These are phyloP conservation scores for Zasmidium citrigriseum DNA, from an alignment of 2,329 filamentous ascomycete genomes.

Conservation along the genomic window DNA sequence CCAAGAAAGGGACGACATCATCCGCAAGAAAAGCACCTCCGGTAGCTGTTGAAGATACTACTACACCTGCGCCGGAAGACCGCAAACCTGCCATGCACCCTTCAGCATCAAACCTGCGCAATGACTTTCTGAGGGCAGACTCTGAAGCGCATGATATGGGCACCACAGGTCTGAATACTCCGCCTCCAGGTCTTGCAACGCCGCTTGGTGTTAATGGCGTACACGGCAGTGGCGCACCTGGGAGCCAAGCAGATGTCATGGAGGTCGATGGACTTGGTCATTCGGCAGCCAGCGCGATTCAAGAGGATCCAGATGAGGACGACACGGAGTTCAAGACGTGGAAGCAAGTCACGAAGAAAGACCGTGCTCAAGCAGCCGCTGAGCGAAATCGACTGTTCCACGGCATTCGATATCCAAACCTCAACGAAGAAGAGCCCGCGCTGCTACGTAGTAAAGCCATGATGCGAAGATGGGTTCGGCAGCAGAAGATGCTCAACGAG, in stretches of 20 bases:
- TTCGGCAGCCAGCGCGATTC: conserved; percentile 65
- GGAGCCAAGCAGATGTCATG: conserved; percentile 79
- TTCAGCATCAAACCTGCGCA: conserved; percentile 52
- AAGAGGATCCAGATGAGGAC: conserved; percentile 79
- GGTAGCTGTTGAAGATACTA: conserved; percentile 68
- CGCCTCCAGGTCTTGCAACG: conserved; percentile 74
- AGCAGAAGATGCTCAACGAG: conserved; percentile 58
- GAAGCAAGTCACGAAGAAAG: conserved; percentile 98
- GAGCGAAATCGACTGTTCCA: conserved; percentile 85
- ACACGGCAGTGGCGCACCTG: conserved; percentile 56
- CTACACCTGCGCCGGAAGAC: conserved; percentile 71
- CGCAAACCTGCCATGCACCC: conserved; percentile 61
- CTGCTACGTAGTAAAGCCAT: conserved; percentile 80
- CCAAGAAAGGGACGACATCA: conserved; percentile 69
- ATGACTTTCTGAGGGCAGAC: conserved; percentile 61
- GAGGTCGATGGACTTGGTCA: conserved; percentile 76
- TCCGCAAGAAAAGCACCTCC: conserved; percentile 30
- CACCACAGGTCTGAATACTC: conserved; percentile 81
- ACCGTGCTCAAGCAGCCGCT: conserved; percentile 81
- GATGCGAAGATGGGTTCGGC: conserved; percentile 85
- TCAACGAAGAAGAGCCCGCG: conserved; percentile 86
- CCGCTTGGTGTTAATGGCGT: conserved; percentile 67
- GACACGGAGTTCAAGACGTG: conserved; percentile 92
- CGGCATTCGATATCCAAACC: conserved; percentile 60
- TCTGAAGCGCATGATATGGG: conserved; percentile 77